Conservation (phyloP, 345 rosid genomes). For the Reutealis trisperma region DNA sequence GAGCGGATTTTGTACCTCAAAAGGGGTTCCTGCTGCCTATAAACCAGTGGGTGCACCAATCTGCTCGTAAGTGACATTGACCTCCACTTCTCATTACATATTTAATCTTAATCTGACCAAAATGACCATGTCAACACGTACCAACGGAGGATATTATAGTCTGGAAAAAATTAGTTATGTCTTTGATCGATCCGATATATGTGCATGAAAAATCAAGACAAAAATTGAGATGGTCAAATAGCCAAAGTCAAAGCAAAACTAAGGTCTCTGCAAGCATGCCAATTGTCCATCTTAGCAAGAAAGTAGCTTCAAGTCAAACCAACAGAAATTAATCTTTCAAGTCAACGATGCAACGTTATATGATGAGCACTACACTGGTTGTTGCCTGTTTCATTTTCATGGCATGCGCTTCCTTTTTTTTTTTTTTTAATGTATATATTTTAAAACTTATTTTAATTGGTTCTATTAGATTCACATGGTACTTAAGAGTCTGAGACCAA, state of each 20-base stretch:
- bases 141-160: neutral
- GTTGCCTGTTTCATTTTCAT: too few species aligned
- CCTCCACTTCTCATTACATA: neutral
- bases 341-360: neutral
- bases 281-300: neutral
- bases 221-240: too few species aligned
- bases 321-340: neutral
- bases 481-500: too few species aligned
- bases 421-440: too few species aligned
- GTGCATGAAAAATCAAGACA: neutral
- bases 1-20: conserved; percentile 30
- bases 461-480: too few species aligned
- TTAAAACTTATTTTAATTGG: too few species aligned
- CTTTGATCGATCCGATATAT: neutral
- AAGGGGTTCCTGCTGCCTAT: conserved; percentile 29
- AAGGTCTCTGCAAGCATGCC: neutral
- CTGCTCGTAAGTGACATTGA: conserved; percentile 59
- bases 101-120: too few species aligned
- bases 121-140: too few species aligned
- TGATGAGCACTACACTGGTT: too few species aligned
- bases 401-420: too few species aligned
- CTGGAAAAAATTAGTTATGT: neutral
- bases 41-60: conserved; percentile 54
- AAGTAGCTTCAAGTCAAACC: neutral
- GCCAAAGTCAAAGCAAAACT: neutral